Percentiles rank a stretch among this genome's conserved stretches.
phyloP scores from a whole-genome alignment of 2,329 filamentous ascomycete species.

The Neofusicoccum ribis region DNA sequence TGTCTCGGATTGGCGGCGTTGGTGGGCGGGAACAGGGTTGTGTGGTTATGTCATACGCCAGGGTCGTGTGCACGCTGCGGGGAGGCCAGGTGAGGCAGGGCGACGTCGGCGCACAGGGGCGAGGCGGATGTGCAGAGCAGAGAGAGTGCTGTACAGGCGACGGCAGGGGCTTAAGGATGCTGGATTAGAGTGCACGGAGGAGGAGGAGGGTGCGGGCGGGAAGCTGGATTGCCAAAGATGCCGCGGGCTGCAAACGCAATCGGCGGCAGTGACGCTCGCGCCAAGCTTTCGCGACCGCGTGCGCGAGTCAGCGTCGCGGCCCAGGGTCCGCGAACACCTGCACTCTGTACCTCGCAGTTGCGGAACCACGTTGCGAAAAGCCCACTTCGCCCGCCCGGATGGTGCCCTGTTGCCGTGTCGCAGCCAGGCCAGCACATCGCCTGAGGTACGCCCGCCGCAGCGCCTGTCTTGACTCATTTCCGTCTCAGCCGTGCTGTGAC shows the following conservation, averaged over 20 bases:
- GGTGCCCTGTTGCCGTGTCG: not conserved
- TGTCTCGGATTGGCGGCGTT: slow-evolving; percentile 9
- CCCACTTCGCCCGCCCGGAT: not conserved
- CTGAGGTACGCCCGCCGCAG: not conserved
- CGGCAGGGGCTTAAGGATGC: not conserved
- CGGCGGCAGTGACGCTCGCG: not conserved
- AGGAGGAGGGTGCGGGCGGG: not conserved
- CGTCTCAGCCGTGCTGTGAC: not conserved
- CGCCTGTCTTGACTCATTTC: not conserved
- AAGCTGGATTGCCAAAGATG: not conserved
- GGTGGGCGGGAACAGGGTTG: no score
- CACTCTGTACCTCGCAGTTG: not conserved
- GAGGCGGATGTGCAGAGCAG: not conserved
- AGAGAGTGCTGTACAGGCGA: slow-evolving; percentile 7
- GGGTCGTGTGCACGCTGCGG: slow-evolving; percentile 1
- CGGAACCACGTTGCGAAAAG: not conserved
- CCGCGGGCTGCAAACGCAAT: slow-evolving; percentile 1
- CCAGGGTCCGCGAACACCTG: not conserved
- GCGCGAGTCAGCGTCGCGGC: not conserved
- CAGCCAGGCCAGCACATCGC: no score
- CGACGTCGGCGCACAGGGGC: not conserved
- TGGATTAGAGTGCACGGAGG: not conserved
- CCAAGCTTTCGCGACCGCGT: slow-evolving; percentile 2
- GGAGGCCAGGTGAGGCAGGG: slow-evolving; percentile 2
- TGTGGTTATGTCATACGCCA: slow-evolving; percentile 12